A percentile compares a stretch with the other conserved stretches of the same genome.
phyloP scores from a whole-genome alignment of 1,284 basidiomycete species.

The Albatrellus sp. region DNA sequence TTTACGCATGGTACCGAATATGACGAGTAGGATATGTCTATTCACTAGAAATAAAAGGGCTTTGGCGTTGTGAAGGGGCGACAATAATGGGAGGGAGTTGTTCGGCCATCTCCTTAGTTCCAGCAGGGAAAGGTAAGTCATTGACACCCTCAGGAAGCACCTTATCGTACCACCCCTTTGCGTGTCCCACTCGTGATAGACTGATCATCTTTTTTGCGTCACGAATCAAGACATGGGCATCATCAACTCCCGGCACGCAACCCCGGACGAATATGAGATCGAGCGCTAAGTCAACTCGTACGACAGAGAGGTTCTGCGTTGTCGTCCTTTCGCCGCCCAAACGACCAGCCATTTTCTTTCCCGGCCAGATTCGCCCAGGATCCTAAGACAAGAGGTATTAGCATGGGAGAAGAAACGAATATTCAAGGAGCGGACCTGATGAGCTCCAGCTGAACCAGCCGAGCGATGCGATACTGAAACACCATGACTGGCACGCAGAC shows the following conservation, averaged over 20 bases:
- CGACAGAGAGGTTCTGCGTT: slow-evolving; percentile 80
- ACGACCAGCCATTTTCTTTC: slow-evolving; percentile 97
- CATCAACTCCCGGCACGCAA: slow-evolving; percentile 63
- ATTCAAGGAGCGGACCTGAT: slow-evolving; percentile 55
- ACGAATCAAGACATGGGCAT: slow-evolving; percentile 56
- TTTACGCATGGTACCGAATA: too few species aligned
- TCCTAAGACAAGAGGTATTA: slow-evolving; percentile 40
- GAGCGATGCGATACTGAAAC: slow-evolving; percentile 92
- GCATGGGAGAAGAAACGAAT: not conserved
- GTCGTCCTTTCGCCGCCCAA: slow-evolving; percentile 83
- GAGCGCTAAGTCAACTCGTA: slow-evolving; percentile 77
- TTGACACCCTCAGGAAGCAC: slow-evolving; percentile 76
- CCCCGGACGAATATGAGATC: slow-evolving; percentile 83
- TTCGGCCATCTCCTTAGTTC: slow-evolving; percentile 68
- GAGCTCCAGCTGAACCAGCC: slow-evolving; percentile 87
- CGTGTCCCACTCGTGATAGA: slow-evolving; percentile 49
- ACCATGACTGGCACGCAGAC: slow-evolving; percentile 91
- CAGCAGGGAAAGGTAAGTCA: slow-evolving; percentile 86
- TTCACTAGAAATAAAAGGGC: slow-evolving; percentile 67
- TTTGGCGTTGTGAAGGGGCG: slow-evolving; percentile 56
- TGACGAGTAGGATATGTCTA: slow-evolving; percentile 22
- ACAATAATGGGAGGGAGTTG: slow-evolving; percentile 50
- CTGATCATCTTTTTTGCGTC: slow-evolving; percentile 75
- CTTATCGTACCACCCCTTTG: slow-evolving; percentile 70
- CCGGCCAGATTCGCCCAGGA: slow-evolving; percentile 89